Evolutionary conservation across 1,139 yeast species (phyloP), one percentile per base, ranked within the genome.

Genomic region (Pichiaceae sp.): DNA sequence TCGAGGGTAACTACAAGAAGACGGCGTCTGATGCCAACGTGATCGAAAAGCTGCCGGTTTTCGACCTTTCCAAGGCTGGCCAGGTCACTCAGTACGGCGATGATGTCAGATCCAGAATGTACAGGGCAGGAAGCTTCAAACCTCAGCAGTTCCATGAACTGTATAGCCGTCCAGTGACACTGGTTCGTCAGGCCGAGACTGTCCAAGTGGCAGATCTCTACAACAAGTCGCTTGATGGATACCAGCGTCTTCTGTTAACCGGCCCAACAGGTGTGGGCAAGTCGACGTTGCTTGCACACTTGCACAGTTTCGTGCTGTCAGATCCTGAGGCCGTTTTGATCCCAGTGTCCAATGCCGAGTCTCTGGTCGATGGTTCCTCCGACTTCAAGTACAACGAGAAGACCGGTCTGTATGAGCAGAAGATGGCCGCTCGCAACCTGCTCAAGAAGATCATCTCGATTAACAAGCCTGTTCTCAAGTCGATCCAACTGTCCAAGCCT

Each of bases 191-290:
- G 17, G 40, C 42, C 9, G 57, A 65, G 37, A 61, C 72, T 2
- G 34, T 49, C 11, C 42, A 49, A 26, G 36, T 69, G 5, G 39
- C 50, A 9, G 47, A 55, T 1, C 47, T 66, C 8, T 48, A 62
- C 17, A 34, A 50, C n/a, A 42, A 47, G 4, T 38, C 59, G 3
- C 21, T 14, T 14, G 12, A 21, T 14, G 12, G 14, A 6, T 5
- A 21, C 11, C 81, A 78, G 54, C 67, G 83, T 51, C 48, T 70
- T 30, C 64, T 82, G 35, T 47, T 89, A 17, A 59, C 74, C 24
- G 97, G 97, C 31, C 77, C 70, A 40, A 63, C 74, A 34, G 96
- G 96, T 33, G 69, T 72, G 9, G 97, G 97, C 9, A 89, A 89
- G 62, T 73, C 91, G 3, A 75, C 87, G 0, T 57, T 81, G 29